Conservation (phyloP, 1,284 basidiomycete genomes). For the Marasmius tenuissimus region DNA sequence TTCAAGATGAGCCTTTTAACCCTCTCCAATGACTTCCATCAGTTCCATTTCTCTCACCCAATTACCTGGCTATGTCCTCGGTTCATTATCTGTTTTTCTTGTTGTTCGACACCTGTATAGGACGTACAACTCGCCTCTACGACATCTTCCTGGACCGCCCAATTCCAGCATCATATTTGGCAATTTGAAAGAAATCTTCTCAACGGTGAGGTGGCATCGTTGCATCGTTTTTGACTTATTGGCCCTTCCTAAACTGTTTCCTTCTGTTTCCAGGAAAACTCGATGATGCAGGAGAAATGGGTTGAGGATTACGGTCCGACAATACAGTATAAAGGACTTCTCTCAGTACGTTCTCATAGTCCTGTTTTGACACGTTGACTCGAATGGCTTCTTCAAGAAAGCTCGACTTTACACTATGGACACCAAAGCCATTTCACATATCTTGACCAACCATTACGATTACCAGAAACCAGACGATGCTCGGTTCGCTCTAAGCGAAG, state of each 20-base stretch:
- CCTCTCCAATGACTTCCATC: neutral
- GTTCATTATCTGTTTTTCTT: neutral
- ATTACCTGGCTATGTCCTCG: neutral
- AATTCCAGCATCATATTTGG: neutral
- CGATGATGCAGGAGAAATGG: slow-evolving; percentile 8
- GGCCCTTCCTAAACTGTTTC: neutral
- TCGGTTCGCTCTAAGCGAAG: neutral
- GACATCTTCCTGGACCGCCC: neutral
- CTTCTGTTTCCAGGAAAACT: neutral
- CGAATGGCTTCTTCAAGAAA: neutral
- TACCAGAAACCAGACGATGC: slow-evolving; percentile 11
- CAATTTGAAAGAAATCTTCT: neutral
- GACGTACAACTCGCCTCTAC: neutral
- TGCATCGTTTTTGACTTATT: neutral
- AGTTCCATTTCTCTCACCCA: neutral
- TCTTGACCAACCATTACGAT: slow-evolving; percentile 8
- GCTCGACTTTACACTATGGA: slow-evolving; percentile 9
- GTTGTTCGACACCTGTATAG: neutral
- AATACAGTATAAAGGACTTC: neutral
- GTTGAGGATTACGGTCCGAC: slow-evolving; percentile 7
- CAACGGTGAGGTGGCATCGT: neutral
- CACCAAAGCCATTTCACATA: slow-evolving; percentile 11
- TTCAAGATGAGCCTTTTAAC: too few relatives aligned
- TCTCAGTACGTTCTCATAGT: neutral
- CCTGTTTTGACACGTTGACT: neutral